Percentiles rank a stretch among this genome's conserved stretches.
Evolutionary conservation across 2,329 filamentous ascomycete species (phyloP).

Genomic region (Lizonia empirigonia): DNA sequence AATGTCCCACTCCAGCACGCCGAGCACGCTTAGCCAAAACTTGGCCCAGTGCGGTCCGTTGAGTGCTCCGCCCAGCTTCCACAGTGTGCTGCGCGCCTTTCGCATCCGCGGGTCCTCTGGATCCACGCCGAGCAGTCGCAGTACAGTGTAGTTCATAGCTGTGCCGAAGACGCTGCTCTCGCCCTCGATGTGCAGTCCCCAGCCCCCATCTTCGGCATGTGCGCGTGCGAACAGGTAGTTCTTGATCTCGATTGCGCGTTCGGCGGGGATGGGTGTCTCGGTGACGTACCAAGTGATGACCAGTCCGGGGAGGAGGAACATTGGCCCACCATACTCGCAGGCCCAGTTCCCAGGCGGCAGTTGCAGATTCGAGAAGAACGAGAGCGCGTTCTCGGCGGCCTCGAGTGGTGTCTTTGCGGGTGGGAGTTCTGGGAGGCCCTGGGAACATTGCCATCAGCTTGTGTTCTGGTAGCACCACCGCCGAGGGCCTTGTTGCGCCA

Average conservation of each 20-base stretch:
- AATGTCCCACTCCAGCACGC: slow-evolving; percentile 84
- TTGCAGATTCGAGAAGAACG: slow-evolving; percentile 89
- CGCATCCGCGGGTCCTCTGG: slow-evolving; percentile 84
- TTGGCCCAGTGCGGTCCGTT: slow-evolving; percentile 95
- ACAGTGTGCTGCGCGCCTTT: slow-evolving; percentile 80
- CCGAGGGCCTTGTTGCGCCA: not conserved
- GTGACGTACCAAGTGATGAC: slow-evolving; percentile 89
- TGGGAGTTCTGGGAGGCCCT: slow-evolving; percentile 77
- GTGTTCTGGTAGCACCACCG: not conserved
- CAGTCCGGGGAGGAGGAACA: slow-evolving; percentile 89
- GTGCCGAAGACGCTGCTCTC: slow-evolving; percentile 93
- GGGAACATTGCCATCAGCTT: not conserved
- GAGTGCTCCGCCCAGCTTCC: slow-evolving; percentile 83
- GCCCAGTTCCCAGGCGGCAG: slow-evolving; percentile 90
- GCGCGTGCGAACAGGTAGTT: slow-evolving; percentile 89
- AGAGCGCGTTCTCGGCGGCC: slow-evolving; percentile 78
- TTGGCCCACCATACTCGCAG: slow-evolving; percentile 96
- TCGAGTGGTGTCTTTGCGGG: slow-evolving; percentile 74
- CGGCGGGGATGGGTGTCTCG: slow-evolving; percentile 80
- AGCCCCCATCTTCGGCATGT: slow-evolving; percentile 87
- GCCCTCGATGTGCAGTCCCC: slow-evolving; percentile 94
- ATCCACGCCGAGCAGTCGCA: slow-evolving; percentile 82
- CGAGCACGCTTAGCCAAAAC: slow-evolving; percentile 87
- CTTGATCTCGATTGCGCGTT: slow-evolving; percentile 84
- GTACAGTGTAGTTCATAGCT: slow-evolving; percentile 79